Conservation (phyloP, 306 rosid genomes). For the Quercus dentata region DNA sequence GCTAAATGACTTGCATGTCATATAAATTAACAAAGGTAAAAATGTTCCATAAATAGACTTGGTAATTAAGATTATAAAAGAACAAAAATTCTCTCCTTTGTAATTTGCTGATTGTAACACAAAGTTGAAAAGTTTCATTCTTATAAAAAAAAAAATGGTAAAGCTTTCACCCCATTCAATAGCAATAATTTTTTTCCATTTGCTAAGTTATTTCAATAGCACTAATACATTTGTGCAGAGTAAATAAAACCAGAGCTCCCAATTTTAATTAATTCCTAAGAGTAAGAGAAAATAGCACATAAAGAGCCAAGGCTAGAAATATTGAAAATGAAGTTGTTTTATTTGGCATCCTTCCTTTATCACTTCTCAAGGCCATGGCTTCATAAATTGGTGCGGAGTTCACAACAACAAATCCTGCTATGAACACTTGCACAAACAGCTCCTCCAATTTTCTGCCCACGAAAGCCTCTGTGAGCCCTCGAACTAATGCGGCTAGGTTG, state of each 20-base stretch:
- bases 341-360: constrained; percentile 26
- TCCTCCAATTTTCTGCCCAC: constrained; percentile 11
- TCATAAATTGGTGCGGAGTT: constrained; percentile 33
- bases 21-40: no score
- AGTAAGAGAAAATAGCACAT: neutral
- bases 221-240: neutral
- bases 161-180: neutral
- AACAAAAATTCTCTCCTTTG: neutral
- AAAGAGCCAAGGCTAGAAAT: neutral
- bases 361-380: constrained; percentile 27
- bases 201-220: neutral
- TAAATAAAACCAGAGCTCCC: neutral
- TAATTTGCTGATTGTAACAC: neutral
- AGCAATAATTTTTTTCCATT: neutral
- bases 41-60: no score
- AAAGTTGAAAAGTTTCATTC: neutral
- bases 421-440: constrained; percentile 17
- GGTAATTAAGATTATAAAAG: neutral
- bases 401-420: constrained; percentile 25
- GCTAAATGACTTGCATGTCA: no score
- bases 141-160: neutral
- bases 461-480: constrained; percentile 5
- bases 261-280: neutral
- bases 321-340: constrained; percentile 1
- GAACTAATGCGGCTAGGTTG: constrained; percentile 26